These are phyloP conservation scores for Fragilaria crotonensis DNA, from an alignment of 108 stramenopile species.

Conservation along the genomic window DNA sequence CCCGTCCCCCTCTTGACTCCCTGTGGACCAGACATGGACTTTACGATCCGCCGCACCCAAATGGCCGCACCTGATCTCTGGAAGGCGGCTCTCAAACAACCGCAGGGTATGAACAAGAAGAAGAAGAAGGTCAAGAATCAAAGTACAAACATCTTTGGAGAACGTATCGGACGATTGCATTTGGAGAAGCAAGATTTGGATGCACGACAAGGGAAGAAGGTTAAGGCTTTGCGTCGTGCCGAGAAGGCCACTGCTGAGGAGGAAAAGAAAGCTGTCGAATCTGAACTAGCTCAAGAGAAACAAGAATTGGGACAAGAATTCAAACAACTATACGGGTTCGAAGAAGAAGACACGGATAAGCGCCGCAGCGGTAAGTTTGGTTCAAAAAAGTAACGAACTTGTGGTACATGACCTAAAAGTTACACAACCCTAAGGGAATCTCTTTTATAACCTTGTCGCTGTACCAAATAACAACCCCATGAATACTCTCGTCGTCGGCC, in stretches of 20 bases:
- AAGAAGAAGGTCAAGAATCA: slow-evolving; percentile 89
- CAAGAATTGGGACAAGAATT: slow-evolving; percentile 61
- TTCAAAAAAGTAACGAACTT: slow-evolving; percentile 4
- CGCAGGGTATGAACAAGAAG: slow-evolving; percentile 38
- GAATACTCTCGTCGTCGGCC: too few relatives aligned
- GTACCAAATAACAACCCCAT: too few relatives aligned
- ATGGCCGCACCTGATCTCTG: slow-evolving; percentile 89
- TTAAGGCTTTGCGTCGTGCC: slow-evolving; percentile 80
- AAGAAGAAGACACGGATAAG: slow-evolving; percentile 23
- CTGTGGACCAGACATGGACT: slow-evolving; percentile 95
- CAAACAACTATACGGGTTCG: slow-evolving; percentile 69
- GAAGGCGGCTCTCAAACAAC: slow-evolving; percentile 88
- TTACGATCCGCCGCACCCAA: slow-evolving; percentile 84
- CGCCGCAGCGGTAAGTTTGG: slow-evolving; percentile 1
- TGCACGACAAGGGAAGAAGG: slow-evolving; percentile 70
- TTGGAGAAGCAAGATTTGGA: slow-evolving; percentile 93
- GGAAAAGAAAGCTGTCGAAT: slow-evolving; percentile 68
- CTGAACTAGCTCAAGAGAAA: slow-evolving; percentile 62
- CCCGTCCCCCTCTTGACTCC: slow-evolving; percentile 81
- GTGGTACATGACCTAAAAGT: neutral
- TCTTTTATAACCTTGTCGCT: neutral
- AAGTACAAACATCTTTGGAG: slow-evolving; percentile 91
- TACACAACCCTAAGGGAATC: neutral
- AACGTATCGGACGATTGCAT: slow-evolving; percentile 94
- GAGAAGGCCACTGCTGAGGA: slow-evolving; percentile 64